Conservation (phyloP, 768 basidiomycete genomes). For the Hypholoma sublateritium region DNA sequence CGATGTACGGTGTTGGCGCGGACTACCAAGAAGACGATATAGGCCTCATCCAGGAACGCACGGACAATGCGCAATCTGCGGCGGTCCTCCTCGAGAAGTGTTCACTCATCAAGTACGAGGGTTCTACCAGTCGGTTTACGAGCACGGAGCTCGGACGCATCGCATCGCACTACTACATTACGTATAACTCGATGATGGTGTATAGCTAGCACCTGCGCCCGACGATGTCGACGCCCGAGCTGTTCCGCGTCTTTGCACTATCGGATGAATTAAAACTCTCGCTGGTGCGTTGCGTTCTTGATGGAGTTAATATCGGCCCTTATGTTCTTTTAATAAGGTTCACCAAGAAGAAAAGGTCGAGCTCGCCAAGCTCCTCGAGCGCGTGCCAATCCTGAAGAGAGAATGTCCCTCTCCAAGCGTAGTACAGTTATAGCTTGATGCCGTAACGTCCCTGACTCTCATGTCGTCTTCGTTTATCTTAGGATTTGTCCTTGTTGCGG, state of each 20-base stretch:
- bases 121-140: constrained; percentile 83
- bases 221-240: constrained; percentile 83
- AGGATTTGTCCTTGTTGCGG: constrained; percentile 84
- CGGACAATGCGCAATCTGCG: constrained; percentile 91
- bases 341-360: constrained; percentile 91
- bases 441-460: constrained; percentile 30
- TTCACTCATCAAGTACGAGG: constrained; percentile 91
- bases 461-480: not conserved
- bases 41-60: constrained; percentile 86
- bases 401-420: constrained; percentile 94
- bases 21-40: constrained; percentile 90
- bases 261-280: constrained; percentile 95
- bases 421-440: constrained; percentile 91
- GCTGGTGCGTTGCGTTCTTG: constrained; percentile 48
- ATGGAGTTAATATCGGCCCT: not conserved
- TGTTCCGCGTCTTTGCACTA: constrained; percentile 94
- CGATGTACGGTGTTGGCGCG: constrained; percentile 81
- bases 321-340: constrained; percentile 40
- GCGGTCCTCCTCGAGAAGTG: constrained; percentile 94
- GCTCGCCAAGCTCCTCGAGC: constrained; percentile 83
- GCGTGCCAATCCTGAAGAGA: constrained; percentile 96
- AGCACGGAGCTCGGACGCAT: constrained; percentile 93
- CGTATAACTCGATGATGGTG: constrained; percentile 92
- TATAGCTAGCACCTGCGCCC: constrained; percentile 93
- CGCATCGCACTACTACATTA: constrained; percentile 94